Base-by-base conservation (phyloP, 2,329 filamentous ascomycete species). In the Nannizzia gypsea region DNA sequence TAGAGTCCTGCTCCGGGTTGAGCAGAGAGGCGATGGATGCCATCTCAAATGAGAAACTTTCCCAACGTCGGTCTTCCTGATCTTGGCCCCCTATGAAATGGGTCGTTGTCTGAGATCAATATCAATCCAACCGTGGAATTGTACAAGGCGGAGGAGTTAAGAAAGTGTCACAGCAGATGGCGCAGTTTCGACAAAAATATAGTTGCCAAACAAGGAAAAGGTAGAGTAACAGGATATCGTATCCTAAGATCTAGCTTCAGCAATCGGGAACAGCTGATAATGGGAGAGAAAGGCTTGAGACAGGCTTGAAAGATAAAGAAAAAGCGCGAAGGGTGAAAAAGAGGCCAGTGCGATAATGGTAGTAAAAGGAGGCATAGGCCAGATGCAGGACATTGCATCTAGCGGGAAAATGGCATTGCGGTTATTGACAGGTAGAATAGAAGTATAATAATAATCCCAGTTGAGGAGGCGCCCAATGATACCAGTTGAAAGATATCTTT, bases 21-120 rank as follows among this genome's bases (percentile, higher is more conserved):
- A 88, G 80, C 67, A 88, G 78, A 64, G 82, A 84, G 40, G 82
- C 77, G 64, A 88, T 78, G 55, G 85, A 83, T 62, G 86, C 72
- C 85, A 88, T 88, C 62, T 63, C 64, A 38, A 26, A 22, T 52
- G 11, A 26, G 22, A 26, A 22, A 40, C 58, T 50, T 31, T 15
- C 11, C 13, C 15, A 9, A 38, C 2, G 52, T 56, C 22, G 22
- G 24, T 56, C 54, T 34, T 11, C 22, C 34, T 26, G 20, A 20
- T 1, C 24, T n/a, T 56, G 40, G 34, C 17, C 22, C n/a, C 38
- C 20, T 24, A 31, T 13, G 5, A 24, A 20, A 56, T 31, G 31
- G 28, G 26, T 3, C 17, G 22, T 22, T 40, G 54, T 54, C 28
- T 54, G 28, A 56, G 34, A 56, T 24, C 20, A 40, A 56, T 24